Evolutionary conservation across 1,284 basidiomycete species (phyloP).

Genomic region (Amylostereum areolatum): DNA sequence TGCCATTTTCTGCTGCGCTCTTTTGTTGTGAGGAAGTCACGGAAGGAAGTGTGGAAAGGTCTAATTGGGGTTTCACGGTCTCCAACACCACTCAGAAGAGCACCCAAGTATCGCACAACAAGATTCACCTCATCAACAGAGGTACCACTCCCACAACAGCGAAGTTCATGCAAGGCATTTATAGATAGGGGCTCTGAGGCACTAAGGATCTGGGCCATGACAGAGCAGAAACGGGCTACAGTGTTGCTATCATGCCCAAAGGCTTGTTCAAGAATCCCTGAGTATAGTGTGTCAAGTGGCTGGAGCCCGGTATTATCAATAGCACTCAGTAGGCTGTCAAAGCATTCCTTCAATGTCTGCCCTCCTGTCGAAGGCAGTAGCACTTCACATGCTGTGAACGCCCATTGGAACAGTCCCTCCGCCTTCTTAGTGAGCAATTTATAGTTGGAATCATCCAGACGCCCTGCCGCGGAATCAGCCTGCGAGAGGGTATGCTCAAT

Average conservation of each 20-base stretch:
- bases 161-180: background rate
- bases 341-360: background rate
- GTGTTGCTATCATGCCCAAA: background rate
- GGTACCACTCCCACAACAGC: background rate
- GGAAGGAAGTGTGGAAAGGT: slow-evolving; percentile 9
- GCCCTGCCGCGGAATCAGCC: background rate
- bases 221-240: background rate
- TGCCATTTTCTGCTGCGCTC: background rate
- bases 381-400: slow-evolving; percentile 6
- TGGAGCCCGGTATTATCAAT: background rate
- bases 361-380: background rate
- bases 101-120: slow-evolving; percentile 3
- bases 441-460: background rate
- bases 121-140: background rate
- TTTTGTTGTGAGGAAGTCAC: slow-evolving; percentile 7
- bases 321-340: background rate
- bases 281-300: background rate
- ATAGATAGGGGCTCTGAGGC: background rate
- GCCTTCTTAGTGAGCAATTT: background rate
- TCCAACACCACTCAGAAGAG: slow-evolving; percentile 3
- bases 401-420: slow-evolving; percentile 12
- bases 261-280: background rate
- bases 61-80: background rate
- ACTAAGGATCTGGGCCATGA: background rate
- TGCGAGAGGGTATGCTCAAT: background rate